Conservation (phyloP, 345 rosid genomes). For the Punica granatum region DNA sequence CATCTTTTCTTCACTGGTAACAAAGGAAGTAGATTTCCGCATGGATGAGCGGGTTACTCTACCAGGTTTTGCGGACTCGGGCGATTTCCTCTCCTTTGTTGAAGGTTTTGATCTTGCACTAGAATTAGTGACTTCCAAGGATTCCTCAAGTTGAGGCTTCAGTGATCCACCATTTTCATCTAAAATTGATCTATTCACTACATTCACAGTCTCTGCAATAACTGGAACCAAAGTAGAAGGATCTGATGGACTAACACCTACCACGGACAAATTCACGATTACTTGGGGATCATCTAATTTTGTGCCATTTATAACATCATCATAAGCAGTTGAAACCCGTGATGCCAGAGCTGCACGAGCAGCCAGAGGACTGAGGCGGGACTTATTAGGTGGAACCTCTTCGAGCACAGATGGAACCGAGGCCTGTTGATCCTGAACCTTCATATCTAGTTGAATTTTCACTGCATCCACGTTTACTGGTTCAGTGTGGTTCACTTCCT, state of each 20-base stretch:
- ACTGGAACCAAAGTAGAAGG: conserved; percentile 9
- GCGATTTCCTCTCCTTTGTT: neutral
- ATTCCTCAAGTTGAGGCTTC: conserved; percentile 3
- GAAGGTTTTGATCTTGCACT: conserved; percentile 1
- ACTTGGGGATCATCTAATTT: conserved; percentile 1
- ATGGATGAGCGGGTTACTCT: conserved; percentile 16
- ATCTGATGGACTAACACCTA: conserved; percentile 1
- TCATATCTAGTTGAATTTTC: conserved; percentile 4
- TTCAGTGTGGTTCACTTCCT: conserved; percentile 2
- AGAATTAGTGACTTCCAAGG: neutral
- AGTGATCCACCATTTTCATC: neutral
- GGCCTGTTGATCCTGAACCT: conserved; percentile 6
- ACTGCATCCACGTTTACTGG: conserved; percentile 1
- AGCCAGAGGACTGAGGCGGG: conserved; percentile 24
- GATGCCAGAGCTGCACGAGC: conserved; percentile 28
- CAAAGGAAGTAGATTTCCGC: neutral
- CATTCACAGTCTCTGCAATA: conserved; percentile 5
- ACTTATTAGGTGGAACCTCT: conserved; percentile 13
- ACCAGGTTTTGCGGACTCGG: neutral
- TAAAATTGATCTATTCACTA: neutral
- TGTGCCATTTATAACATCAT: conserved; percentile 8
- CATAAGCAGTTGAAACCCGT: conserved; percentile 8
- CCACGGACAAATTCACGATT: neutral
- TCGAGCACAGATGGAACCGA: conserved; percentile 11
- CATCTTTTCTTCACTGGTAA: neutral